Evolutionary conservation across 2,329 filamentous ascomycete genomes (phyloP).

Genomic region (Setomelanomma holmii): DNA sequence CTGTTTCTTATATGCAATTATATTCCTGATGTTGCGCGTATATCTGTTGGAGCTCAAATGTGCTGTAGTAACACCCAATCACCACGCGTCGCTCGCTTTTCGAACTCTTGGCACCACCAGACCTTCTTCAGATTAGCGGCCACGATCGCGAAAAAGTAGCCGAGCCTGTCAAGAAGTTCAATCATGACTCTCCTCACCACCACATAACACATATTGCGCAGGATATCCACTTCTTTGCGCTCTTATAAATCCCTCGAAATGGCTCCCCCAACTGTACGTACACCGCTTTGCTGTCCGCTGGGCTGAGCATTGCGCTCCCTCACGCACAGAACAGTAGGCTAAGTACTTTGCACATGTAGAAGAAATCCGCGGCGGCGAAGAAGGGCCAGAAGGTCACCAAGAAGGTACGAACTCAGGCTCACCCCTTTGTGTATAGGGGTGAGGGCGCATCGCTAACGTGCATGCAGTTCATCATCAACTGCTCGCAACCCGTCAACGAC

Average conservation of each 20-base stretch:
- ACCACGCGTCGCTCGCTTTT: neutral
- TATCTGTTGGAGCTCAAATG: no score
- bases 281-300: constrained; percentile 93
- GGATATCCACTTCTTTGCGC: constrained; percentile 91
- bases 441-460: no score
- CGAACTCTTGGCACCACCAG: constrained; percentile 12
- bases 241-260: constrained; percentile 67
- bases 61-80: neutral
- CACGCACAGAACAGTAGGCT: constrained; percentile 85
- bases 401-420: constrained; percentile 67
- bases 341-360: constrained; percentile 66
- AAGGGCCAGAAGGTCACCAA: constrained; percentile 77
- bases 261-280: constrained; percentile 90
- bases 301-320: constrained; percentile 27
- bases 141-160: constrained; percentile 27
- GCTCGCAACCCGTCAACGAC: constrained; percentile 95
- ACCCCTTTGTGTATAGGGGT: no score
- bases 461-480: constrained; percentile 95
- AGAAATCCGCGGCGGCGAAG: constrained; percentile 61
- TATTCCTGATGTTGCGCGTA: no score
- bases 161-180: constrained; percentile 1
- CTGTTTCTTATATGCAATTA: no score
- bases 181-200: constrained; percentile 9
- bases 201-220: constrained; percentile 63
- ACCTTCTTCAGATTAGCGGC: constrained; percentile 29